These are phyloP conservation scores for Raddia distichophylla DNA, from an alignment of 176 grass and related monocot species.

Conservation along the genomic window DNA sequence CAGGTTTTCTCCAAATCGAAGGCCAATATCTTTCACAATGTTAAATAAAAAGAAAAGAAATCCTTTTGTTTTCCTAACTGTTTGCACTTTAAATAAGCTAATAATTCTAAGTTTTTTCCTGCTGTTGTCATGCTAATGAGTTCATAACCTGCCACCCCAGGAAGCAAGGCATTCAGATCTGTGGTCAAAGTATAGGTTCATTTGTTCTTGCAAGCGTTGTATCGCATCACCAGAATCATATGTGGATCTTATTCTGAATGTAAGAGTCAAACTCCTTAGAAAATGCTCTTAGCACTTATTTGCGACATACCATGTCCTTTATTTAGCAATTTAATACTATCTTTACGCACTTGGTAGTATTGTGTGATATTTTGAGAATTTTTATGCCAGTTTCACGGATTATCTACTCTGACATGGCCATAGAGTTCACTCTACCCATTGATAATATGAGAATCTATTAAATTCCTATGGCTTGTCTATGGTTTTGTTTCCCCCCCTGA, in stretches of 20 bases:
- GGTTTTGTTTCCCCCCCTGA: not conserved
- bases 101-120: slow-evolving; percentile 13
- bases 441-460: not conserved
- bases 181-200: slow-evolving; percentile 83
- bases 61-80: not conserved
- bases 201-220: slow-evolving; percentile 78
- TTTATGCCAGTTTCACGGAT: not conserved
- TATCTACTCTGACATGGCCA: slow-evolving; percentile 1
- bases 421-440: not conserved
- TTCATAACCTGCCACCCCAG: slow-evolving; percentile 44
- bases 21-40: not conserved
- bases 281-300: slow-evolving; percentile 30
- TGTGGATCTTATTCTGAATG: slow-evolving; percentile 77
- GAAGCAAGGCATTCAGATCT: slow-evolving; percentile 64
- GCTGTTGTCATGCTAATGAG: slow-evolving; percentile 15
- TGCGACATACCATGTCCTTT: not conserved
- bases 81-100: slow-evolving; percentile 9
- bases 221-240: slow-evolving; percentile 54
- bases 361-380: slow-evolving; percentile 13
- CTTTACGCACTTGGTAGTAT: slow-evolving; percentile 13
- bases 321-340: not conserved
- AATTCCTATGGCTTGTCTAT: slow-evolving; percentile 3
- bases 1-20: not conserved
- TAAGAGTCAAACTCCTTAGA: slow-evolving; percentile 52
- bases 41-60: not conserved